Evolutionary conservation across 2,329 filamentous ascomycete species (phyloP).

Genomic region (Aspergillus sp.): DNA sequence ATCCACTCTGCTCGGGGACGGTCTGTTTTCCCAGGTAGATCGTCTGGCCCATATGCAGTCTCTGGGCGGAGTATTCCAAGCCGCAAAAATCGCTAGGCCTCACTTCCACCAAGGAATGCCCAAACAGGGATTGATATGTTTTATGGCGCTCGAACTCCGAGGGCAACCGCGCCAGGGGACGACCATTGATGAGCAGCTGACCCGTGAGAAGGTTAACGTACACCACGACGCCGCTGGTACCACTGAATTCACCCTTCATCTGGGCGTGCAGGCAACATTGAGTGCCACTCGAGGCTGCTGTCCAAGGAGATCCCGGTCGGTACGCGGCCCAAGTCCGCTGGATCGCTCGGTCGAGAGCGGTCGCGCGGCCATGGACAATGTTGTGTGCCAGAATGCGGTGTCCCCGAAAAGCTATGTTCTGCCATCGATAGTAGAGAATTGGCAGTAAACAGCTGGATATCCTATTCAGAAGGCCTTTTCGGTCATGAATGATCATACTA

Average conservation of each 20-base stretch:
- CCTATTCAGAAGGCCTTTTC: constrained; percentile 11
- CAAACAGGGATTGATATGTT: constrained; percentile 30
- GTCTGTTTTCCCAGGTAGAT: constrained; percentile 24
- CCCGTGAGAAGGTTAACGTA: constrained; percentile 38
- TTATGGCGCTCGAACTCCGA: constrained; percentile 25
- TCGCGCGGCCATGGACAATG: constrained; percentile 9
- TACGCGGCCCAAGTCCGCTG: constrained; percentile 22
- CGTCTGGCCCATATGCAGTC: constrained; percentile 19
- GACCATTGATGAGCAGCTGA: constrained; percentile 35
- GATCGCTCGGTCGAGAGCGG: constrained; percentile 19
- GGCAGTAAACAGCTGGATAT: constrained; percentile 14
- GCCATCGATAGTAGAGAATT: constrained; percentile 28
- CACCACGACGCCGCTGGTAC: constrained; percentile 19
- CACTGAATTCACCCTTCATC: not conserved
- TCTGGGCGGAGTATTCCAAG: constrained; percentile 27
- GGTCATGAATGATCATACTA: constrained; percentile 42
- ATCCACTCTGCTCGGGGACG: constrained; percentile 17
- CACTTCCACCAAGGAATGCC: constrained; percentile 24
- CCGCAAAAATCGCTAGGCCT: constrained; percentile 18
- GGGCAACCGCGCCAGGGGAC: constrained; percentile 33
- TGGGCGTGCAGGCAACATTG: constrained; percentile 12
- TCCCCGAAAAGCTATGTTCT: constrained; percentile 22
- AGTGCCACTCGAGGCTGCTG: not conserved
- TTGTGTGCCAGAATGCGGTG: constrained; percentile 9
- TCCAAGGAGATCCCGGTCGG: constrained; percentile 13